Base-by-base conservation (phyloP, 2,329 filamentous ascomycete genomes). In the Penicillium sp. region DNA sequence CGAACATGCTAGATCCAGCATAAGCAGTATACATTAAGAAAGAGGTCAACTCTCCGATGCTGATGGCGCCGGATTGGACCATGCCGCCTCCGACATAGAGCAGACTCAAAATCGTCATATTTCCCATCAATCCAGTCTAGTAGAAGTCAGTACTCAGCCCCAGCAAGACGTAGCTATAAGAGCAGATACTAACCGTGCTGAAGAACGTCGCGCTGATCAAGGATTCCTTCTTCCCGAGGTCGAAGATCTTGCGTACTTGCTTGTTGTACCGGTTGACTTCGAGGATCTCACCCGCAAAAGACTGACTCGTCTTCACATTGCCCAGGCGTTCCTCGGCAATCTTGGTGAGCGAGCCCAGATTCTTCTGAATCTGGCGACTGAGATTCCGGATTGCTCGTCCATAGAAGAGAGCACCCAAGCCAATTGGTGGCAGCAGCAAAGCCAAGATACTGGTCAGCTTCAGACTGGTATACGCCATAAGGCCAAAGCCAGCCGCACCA, bases 1-100 rank as follows among this genome's bases (percentile, higher is more conserved):
- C 93, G 58, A 97, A 95, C 54, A 98, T 80, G 69, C 88, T 95
- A 40, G 87, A 93, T 14, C 82, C 82, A 43, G 82, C 82, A 58
- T 85, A 97, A 3, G 88, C 91, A 3, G 90, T 95, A 69, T 97
- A 98, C 91, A 98, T 97, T 73, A 98, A 80, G 70, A 98, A 98
- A 0, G 89, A 95, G 1, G 93, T 94, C 35, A 98, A 73, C 56
- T 98, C 91, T 58, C 93, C 93, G 39, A 97, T 84, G 6, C 82
- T 88, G 74, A 98, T 93, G 34, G 84, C 77, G 1, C 93, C 93
- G 9, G 80, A 82, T 58, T 89, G 85, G 26, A 98, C 93, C 72
- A 96, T 89, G 50, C 85, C 85, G 46, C 93, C 89, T 54, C 94
- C 93, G 26, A 91, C 87, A 61, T 95, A 87, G 1, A 98, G 78